Evolutionary conservation across 225 moss, liverwort and hornwort genomes (phyloP).

Genomic region (Physcomitrium patens): DNA sequence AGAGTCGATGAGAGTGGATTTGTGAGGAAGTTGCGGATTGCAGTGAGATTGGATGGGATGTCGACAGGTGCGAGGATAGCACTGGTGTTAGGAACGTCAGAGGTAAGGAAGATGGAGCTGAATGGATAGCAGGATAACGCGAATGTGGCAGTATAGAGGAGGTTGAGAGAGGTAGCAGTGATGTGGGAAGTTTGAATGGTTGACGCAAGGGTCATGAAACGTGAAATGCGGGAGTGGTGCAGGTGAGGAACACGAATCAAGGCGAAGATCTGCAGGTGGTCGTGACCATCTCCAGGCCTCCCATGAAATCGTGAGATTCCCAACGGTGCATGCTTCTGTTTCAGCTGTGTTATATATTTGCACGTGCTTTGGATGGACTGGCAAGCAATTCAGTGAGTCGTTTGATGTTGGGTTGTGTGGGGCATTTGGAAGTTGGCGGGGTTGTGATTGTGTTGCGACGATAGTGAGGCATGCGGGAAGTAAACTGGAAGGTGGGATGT

Average conservation of each 20-base stretch:
- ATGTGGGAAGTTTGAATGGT: not conserved
- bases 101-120: not conserved
- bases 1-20: not conserved
- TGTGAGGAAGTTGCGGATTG: not conserved
- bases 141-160: not conserved
- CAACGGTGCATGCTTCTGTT: not conserved
- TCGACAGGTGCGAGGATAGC: not conserved
- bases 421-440: not conserved
- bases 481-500: not conserved
- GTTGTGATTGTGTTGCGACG: not conserved
- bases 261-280: constrained; percentile 61
- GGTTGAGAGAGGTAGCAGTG: not conserved
- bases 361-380: constrained; percentile 2
- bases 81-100: not conserved
- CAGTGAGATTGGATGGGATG: not conserved
- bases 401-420: not conserved
- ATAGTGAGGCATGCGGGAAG: not conserved
- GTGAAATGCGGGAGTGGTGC: constrained; percentile 22
- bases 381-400: not conserved
- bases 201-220: not conserved
- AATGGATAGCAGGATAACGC: not conserved
- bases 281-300: constrained; percentile 66
- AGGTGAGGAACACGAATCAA: constrained; percentile 56
- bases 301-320: constrained; percentile 52
- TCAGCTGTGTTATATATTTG: not conserved